Conservation (phyloP, 1,284 basidiomycete genomes). For the Heterobasidion occidentale region DNA sequence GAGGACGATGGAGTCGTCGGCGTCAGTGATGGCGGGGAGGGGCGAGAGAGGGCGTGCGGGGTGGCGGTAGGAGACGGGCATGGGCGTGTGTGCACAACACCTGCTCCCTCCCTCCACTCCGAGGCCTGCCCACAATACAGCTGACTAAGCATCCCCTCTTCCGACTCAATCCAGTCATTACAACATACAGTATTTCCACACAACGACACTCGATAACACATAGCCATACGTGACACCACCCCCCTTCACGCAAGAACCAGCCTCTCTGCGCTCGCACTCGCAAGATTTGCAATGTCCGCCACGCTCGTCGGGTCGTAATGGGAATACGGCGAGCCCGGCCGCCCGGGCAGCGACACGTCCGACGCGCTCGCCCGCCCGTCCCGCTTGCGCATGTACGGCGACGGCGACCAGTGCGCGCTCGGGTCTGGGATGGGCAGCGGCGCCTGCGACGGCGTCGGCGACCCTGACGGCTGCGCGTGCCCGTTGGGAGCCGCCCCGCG, state of each 20-base stretch:
- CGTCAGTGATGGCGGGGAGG: constrained; percentile 26
- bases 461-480: background rate
- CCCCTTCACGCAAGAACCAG: background rate
- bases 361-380: background rate
- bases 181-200: no score
- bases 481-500: no score
- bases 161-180: no score
- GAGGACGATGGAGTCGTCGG: constrained; percentile 60
- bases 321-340: constrained; percentile 8
- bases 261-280: constrained; percentile 9
- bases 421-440: background rate
- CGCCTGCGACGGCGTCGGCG: background rate
- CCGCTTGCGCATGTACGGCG: background rate
- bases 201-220: no score
- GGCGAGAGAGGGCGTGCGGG: constrained; percentile 2
- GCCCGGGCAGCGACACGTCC: constrained; percentile 9
- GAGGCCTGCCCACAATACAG: background rate
- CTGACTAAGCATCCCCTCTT: background rate
- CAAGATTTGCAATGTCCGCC: constrained; percentile 9
- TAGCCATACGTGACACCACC: no score
- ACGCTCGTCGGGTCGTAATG: constrained; percentile 8
- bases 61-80: constrained; percentile 11
- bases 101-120: background rate
- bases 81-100: background rate
- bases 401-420: constrained; percentile 4